Evolutionary conservation across 805 yeast genomes (phyloP), one percentile per base, ranked within the genome.

Genomic region (Ogataea nonfermentans): DNA sequence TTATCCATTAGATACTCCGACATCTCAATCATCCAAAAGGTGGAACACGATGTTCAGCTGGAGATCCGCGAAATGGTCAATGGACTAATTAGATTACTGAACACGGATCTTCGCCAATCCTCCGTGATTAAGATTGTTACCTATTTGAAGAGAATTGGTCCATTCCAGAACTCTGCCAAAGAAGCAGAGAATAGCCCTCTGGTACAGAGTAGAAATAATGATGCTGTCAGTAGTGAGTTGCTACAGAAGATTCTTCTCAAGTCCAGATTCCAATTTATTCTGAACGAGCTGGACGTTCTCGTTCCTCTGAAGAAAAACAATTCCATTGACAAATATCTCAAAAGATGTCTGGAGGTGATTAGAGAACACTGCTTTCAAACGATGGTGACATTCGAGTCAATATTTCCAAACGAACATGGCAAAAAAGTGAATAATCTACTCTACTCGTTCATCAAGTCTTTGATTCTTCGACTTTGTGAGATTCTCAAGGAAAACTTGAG

Each of bases 291-390:
- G 33, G 68, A 73, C 3, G 70, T 79, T 11, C 67, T 82, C 41
- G 55, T 53, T 14, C 89, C 88, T 1, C 66, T 84, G 36, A 67
- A 71, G 37, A 68, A 73, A 33, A 68, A 73, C 37, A 74, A 73
- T 34, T 63, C 76, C 3, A 62, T 67, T 27, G 78, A 79, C 41
- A 76, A 80, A 35, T 85, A 79, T 54, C 65, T 90, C 41, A 89
- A 88, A 51, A 69, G 95, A 48, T 82, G 78, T 49, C 73, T 91
- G 26, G 98, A 93, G 59, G 78, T 86, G 4, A 78, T 87, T 42
- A 73, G 99, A 57, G 97, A 90, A 57, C 84, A 78, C 51, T 78
- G 87, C 12, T 84, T 82, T 59, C 83, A 81, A 19, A 79, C 93
- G 0, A 67, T 87, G 2, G 74, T 84, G 40, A 76, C 81, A 2